Conservation (phyloP, 495 filamentous ascomycete species). For the Xylaria cubensis region DNA sequence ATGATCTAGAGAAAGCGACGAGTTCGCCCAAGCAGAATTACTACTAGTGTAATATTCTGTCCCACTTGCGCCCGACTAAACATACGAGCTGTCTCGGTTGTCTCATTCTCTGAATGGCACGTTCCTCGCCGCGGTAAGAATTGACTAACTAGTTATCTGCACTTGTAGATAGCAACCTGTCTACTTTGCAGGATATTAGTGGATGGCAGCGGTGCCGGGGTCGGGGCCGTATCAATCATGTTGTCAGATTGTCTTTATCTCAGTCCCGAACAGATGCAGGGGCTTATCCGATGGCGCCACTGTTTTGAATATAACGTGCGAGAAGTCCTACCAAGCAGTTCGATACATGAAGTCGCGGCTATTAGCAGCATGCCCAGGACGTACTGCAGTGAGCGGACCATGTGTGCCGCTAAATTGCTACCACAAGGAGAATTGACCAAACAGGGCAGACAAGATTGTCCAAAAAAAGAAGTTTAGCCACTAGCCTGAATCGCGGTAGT, state of each 20-base stretch:
- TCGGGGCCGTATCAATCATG: conserved; percentile 10
- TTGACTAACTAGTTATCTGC: not conserved
- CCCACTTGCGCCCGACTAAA: not conserved
- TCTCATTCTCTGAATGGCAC: not conserved
- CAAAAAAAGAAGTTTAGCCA: conserved; percentile 26
- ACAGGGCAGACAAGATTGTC: conserved; percentile 21
- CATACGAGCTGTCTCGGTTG: not conserved
- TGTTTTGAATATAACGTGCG: conserved; percentile 9
- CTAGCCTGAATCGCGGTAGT: conserved; percentile 6
- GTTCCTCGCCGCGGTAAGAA: not conserved
- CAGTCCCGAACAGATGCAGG: conserved; percentile 21
- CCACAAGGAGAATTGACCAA: conserved; percentile 7
- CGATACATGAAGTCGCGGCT: not conserved
- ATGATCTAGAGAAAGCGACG: not conserved
- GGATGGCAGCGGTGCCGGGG: not conserved
- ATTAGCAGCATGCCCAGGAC: not conserved
- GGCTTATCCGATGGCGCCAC: conserved; percentile 21
- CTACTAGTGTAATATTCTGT: not conserved
- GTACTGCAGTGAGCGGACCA: not conserved
- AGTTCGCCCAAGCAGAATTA: not conserved
- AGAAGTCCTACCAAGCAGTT: not conserved
- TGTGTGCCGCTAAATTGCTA: conserved; percentile 2
- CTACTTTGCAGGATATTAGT: not conserved
- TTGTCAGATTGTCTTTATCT: conserved; percentile 15
- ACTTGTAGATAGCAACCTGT: not conserved